phyloP scores from a whole-genome alignment of 257 asterid genomes.

The Gardenia jasminoides region DNA sequence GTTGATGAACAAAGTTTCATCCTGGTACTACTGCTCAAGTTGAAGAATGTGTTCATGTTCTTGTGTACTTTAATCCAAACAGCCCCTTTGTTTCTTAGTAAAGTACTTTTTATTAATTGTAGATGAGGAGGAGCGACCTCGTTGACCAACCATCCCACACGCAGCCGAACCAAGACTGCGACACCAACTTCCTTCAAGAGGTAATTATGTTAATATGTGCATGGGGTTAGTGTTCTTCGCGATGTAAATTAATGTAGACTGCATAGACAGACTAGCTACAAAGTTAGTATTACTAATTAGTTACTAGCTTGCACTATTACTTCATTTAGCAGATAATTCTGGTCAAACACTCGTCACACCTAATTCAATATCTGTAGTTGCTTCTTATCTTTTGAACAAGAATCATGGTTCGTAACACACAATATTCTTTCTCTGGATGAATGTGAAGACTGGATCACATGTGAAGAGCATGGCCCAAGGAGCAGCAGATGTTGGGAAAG shows the following conservation, averaged over 20 bases:
- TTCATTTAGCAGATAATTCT: too few species aligned
- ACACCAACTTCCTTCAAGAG: constrained; percentile 53
- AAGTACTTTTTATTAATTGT: background rate
- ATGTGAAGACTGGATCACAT: constrained; percentile 34
- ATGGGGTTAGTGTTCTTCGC: too few species aligned
- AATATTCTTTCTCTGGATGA: too few species aligned
- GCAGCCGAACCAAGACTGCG: constrained; percentile 33
- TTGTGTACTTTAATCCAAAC: too few species aligned
- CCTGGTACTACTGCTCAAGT: background rate
- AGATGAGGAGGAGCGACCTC: constrained; percentile 54
- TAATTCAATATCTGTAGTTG: background rate
- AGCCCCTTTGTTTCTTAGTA: background rate
- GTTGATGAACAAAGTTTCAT: background rate
- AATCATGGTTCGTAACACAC: too few species aligned
- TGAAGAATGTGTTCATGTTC: background rate
- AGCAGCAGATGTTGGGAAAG: constrained; percentile 40
- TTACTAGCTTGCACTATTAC: too few species aligned
- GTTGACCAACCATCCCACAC: constrained; percentile 31
- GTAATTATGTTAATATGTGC: constrained; percentile 25
- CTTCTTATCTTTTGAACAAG: background rate
- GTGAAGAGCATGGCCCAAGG: constrained; percentile 40
- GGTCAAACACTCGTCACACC: too few species aligned
- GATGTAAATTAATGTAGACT: too few species aligned
- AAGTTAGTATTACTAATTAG: too few species aligned
- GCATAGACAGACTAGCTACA: too few species aligned